Base-by-base conservation (phyloP, 495 filamentous ascomycete species). In the Podospora anserina region DNA sequence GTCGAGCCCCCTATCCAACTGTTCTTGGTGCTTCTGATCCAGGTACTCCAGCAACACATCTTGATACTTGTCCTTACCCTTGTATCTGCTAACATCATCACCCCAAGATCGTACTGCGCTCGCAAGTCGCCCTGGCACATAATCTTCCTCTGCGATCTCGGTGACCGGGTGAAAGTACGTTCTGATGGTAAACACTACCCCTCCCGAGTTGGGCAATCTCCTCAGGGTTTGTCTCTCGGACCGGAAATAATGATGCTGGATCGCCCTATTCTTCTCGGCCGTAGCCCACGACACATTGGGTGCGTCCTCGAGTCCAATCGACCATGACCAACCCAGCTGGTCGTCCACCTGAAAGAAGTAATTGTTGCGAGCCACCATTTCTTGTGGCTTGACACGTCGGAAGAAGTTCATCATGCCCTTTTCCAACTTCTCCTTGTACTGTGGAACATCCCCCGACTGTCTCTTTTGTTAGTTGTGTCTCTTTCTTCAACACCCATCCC, bases 381-480 rank as follows among this genome's bases (percentile, higher is more conserved):
- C 86, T 30, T 90, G 85, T 2, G 88, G 87, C 71, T 83, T 82
- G 0, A 94, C 73, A 1, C 91, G 77, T 0, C 86, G 80, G 76
- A 94, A 93, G 75, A 94, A 90, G 72, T 91, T 92, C 80, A 84
- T 85, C 91, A 93, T 94, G 1, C 91, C 93, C 73, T 89, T 91
- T 76, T 94, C 89, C 18, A 96, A 78, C 73, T 93, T 93, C 77
- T 89, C 83, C 62, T 83, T 84, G 81, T 83, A 96, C 58, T 89
- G 87, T 0, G 93, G 93, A 9, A 97, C 93, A 69, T 90, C 83
- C 23, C 92, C 93, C 1, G 86, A 88, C 61, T 61, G 55, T 19
- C n/a, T 6, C 13, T 5, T 58, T 58, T 26, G 55, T 58, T 19
- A 58, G 55, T 58, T 32, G 30, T 7, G 30, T 16, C 16, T 28